Evolutionary conservation across 345 rosid species (phyloP).

Genomic region (Lumnitzera racemosa): DNA sequence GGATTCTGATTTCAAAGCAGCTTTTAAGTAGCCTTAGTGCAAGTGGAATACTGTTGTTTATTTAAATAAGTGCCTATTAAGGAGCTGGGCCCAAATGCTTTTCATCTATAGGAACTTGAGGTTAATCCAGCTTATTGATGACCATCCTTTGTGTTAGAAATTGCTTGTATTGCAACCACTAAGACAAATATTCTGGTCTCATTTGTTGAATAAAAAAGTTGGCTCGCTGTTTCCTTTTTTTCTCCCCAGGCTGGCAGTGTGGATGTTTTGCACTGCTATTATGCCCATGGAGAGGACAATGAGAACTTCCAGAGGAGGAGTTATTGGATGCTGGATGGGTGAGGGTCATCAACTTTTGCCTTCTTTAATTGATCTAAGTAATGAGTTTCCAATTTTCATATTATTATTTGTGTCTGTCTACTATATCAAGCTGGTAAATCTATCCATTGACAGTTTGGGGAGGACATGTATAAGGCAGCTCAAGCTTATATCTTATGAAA

Average conservation of each 20-base stretch:
- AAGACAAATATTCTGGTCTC: no score
- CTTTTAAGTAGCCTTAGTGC: no score
- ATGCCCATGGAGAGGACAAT: constrained; percentile 89
- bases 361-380: background rate
- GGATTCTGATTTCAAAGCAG: no score
- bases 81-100: background rate
- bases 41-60: background rate
- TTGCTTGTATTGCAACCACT: no score
- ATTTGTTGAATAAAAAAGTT: no score
- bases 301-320: constrained; percentile 79
- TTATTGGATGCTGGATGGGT: constrained; percentile 97
- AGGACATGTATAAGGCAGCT: no score
- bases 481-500: no score
- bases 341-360: constrained; percentile 17
- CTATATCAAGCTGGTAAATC: no score
- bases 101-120: no score
- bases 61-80: background rate
- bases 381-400: no score
- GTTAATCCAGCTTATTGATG: background rate
- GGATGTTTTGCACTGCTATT: constrained; percentile 89
- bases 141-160: background rate
- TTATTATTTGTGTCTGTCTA: no score
- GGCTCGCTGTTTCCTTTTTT: background rate
- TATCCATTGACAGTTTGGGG: no score
- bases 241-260: constrained; percentile 66